A percentile compares a stretch with the other conserved stretches of the same genome.
Evolutionary conservation across 1,284 basidiomycete species (phyloP).

Genomic region (Sparassis latifolia): DNA sequence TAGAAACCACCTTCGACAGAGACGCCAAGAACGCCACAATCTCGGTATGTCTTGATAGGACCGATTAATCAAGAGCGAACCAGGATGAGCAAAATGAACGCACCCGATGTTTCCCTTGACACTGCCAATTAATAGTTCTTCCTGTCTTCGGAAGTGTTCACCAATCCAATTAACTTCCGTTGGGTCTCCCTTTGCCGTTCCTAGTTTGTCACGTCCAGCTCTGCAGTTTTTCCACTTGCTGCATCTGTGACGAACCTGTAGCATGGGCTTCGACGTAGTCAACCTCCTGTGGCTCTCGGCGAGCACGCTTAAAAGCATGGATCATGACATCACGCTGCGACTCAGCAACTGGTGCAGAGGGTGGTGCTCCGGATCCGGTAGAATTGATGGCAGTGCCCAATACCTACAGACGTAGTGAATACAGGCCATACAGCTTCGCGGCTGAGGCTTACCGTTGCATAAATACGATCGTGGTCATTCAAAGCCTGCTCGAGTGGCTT

Average conservation of each 20-base stretch:
- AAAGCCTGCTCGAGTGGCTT: constrained; percentile 21
- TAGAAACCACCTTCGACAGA: constrained; percentile 33
- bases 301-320: constrained; percentile 24
- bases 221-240: too few species aligned
- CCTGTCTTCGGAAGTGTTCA: constrained; percentile 23
- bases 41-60: constrained; percentile 30
- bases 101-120: constrained; percentile 18
- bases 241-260: constrained; percentile 28
- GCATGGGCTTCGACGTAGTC: constrained; percentile 45
- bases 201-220: constrained; percentile 10
- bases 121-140: constrained; percentile 33
- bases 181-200: constrained; percentile 33
- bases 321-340: constrained; percentile 31
- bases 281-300: constrained; percentile 29
- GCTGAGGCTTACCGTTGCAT: constrained; percentile 22
- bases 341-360: constrained; percentile 31
- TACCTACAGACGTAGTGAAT: constrained; percentile 20
- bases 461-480: constrained; percentile 22
- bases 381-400: constrained; percentile 34
- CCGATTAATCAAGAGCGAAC: background rate
- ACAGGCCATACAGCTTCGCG: background rate
- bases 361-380: constrained; percentile 29
- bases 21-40: constrained; percentile 37
- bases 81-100: constrained; percentile 1
- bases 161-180: constrained; percentile 44